Percentiles rank a stretch among this genome's conserved stretches.
Conservation (phyloP, 345 rosid species). For the Salix viminalis region DNA sequence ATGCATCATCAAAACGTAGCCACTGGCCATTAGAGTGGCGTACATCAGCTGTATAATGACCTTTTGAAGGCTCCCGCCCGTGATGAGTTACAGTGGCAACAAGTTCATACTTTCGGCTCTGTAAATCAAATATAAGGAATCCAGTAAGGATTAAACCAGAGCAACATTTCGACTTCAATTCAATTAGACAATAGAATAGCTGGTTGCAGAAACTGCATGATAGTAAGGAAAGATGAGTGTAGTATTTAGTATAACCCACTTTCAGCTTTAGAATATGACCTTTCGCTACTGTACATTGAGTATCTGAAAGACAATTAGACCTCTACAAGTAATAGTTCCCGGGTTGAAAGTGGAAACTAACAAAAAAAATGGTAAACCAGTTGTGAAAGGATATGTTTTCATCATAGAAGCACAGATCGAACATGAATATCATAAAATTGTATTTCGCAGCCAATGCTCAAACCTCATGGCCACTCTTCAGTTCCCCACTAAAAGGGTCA, state of each 20-base stretch:
- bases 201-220: background rate
- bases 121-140: slow-evolving; percentile 17
- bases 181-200: background rate
- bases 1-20: slow-evolving; percentile 86
- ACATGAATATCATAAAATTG: background rate
- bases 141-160: background rate
- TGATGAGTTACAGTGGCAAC: slow-evolving; percentile 91
- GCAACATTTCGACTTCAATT: background rate
- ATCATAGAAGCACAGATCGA: background rate
- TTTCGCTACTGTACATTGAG: background rate
- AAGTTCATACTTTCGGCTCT: slow-evolving; percentile 85
- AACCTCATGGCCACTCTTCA: background rate
- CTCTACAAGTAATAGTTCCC: background rate
- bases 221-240: background rate
- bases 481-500: background rate
- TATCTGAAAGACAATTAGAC: background rate
- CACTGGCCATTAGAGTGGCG: slow-evolving; percentile 59
- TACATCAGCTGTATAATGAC: slow-evolving; percentile 89
- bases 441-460: background rate
- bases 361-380: background rate
- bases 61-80: slow-evolving; percentile 87
- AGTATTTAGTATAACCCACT: background rate
- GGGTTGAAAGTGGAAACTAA: background rate
- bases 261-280: background rate
- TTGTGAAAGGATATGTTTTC: background rate